A percentile compares a stretch with the other conserved stretches of the same genome.
phyloP scores from a whole-genome alignment of 2,329 filamentous ascomycete genomes.

The Ceratocystiopsis sp. region DNA sequence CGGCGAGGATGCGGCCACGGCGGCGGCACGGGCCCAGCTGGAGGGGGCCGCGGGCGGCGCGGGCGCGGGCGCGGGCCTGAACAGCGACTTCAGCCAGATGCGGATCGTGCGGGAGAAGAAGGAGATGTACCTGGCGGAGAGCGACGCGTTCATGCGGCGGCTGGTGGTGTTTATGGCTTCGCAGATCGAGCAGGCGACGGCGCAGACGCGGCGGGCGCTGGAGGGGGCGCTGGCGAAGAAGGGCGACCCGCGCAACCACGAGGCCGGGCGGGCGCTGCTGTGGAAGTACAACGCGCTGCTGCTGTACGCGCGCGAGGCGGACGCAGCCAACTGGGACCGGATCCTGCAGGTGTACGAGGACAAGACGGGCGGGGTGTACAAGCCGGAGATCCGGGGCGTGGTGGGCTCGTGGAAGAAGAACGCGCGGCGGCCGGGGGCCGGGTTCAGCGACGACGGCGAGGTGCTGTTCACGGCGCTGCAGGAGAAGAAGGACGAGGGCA shows the following conservation, averaged over 20 bases:
- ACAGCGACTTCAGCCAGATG: slow-evolving; percentile 74
- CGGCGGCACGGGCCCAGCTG: slow-evolving; percentile 18
- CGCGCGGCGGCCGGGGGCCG: slow-evolving; percentile 41
- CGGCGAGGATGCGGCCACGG: slow-evolving; percentile 22
- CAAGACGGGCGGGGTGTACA: slow-evolving; percentile 60
- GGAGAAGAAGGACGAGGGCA: slow-evolving; percentile 63
- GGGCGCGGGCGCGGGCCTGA: slow-evolving; percentile 27
- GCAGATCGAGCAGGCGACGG: slow-evolving; percentile 61
- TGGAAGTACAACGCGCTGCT: slow-evolving; percentile 83
- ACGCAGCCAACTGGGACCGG: slow-evolving; percentile 63
- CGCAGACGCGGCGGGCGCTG: slow-evolving; percentile 49
- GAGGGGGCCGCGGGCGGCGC: slow-evolving; percentile 5
- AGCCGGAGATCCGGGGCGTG: slow-evolving; percentile 65
- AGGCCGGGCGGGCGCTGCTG: slow-evolving; percentile 51
- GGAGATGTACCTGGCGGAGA: slow-evolving; percentile 68
- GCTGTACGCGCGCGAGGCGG: slow-evolving; percentile 75
- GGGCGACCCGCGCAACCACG: slow-evolving; percentile 54
- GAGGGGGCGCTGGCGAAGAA: slow-evolving; percentile 45
- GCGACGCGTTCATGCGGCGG: slow-evolving; percentile 57
- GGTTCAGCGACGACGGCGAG: slow-evolving; percentile 52
- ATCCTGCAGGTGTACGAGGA: slow-evolving; percentile 68
- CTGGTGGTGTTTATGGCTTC: slow-evolving; percentile 68
- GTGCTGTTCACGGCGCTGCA: slow-evolving; percentile 75
- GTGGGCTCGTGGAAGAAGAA: slow-evolving; percentile 64
- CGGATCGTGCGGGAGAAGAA: slow-evolving; percentile 88